phyloP scores from a whole-genome alignment of 306 rosid genomes.

The Erythrophleum fordii region DNA sequence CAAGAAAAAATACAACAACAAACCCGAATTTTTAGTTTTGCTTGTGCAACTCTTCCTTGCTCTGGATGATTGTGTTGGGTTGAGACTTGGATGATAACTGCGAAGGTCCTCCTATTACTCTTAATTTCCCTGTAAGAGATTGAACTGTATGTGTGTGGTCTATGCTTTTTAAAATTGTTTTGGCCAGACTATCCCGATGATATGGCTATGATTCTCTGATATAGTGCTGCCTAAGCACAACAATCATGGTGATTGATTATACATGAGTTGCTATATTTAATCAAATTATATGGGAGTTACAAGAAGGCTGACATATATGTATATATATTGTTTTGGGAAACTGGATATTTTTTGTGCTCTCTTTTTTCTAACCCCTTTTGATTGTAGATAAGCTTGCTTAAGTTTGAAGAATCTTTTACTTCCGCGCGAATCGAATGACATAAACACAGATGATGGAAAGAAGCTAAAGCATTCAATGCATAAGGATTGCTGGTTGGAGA shows the following conservation, averaged over 20 bases:
- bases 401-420: conserved; percentile 5
- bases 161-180: neutral
- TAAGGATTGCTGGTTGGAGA: conserved; percentile 34
- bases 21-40: neutral
- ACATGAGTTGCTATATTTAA: neutral
- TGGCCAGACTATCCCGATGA: neutral
- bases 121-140: too few relatives aligned
- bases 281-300: neutral
- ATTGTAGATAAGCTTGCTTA: conserved; percentile 26
- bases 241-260: neutral
- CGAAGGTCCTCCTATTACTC: neutral
- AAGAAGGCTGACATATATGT: neutral
- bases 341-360: neutral
- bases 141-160: too few relatives aligned
- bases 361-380: neutral
- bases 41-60: neutral
- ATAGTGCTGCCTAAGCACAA: neutral
- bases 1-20: too few relatives aligned
- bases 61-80: neutral
- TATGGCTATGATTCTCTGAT: neutral
- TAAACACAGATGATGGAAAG: conserved; percentile 10
- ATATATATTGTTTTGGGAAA: neutral
- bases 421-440: conserved; percentile 29
- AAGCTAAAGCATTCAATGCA: conserved; percentile 28
- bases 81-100: neutral